Base-by-base conservation (phyloP, 441 rosid species). In the Daphne laureola region DNA sequence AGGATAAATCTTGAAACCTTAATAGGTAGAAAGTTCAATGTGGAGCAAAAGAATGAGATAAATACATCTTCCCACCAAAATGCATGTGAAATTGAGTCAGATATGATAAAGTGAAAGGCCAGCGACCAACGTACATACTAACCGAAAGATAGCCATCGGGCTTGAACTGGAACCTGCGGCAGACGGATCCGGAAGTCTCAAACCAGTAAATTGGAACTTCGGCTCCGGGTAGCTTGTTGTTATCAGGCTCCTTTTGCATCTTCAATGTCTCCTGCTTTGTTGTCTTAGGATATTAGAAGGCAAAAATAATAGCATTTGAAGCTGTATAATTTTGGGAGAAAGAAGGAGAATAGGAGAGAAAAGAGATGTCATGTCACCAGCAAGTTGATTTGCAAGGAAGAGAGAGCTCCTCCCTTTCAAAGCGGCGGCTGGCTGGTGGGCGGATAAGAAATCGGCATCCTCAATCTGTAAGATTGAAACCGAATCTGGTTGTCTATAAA, bases 131-230 rank as follows among this genome's bases (percentile, higher is more conserved):
- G 18, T n/a, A n/a, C n/a, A n/a, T 17, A 70, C 71, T 67, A 52
- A 92, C 96, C n/a, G 92, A 81, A 69, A 92, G 88, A 18, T 61
- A 73, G 17, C 98, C 96, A 12, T 71, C 79, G 65, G 81, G 75
- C 55, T 81, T 78, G 64, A 92, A 92, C 12, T 79, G 77, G 62
- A 67, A 92, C 46, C 73, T 82, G 35, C 73, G 80, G 51, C 88
- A 77, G 54, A 89, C 75, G 18, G 97, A 68, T 27, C 77, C 89
- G 0, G 90, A 71, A 15, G 80, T 83, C 57, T 92, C 98, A 21
- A 79, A 59, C 96, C 97, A 92, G 65, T 46, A 57, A 46, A 89
- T 67, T 0, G 85, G 79, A 15, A 57, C 43, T 7, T 76, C 76
- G 8, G 67, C 63, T 1, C 49, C 45, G 50, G 56, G 56, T 26